These are phyloP conservation scores for Gryganskiella cystojenkinii DNA, from an alignment of 192 early-diverging fungal genomes.

Conservation along the genomic window DNA sequence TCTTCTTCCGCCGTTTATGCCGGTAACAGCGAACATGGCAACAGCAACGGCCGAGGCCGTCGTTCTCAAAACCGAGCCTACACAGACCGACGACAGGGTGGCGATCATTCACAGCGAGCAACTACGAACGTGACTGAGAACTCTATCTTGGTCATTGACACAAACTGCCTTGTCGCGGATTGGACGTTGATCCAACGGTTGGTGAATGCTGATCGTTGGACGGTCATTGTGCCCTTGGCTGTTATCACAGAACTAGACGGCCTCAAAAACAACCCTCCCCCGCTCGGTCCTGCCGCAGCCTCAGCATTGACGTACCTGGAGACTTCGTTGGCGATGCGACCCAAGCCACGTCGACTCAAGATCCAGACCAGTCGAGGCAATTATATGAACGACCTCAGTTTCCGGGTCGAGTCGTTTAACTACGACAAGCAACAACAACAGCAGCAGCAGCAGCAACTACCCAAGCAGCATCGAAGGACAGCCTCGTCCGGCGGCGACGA, in stretches of 20 bases:
- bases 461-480: slow-evolving; percentile 4
- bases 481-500: slow-evolving; percentile 13
- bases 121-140: slow-evolving; percentile 42
- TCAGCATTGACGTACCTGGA: slow-evolving; percentile 61
- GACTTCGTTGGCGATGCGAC: slow-evolving; percentile 39
- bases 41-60: slow-evolving; percentile 12
- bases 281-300: slow-evolving; percentile 58
- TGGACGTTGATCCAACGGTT: slow-evolving; percentile 56
- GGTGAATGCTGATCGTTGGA: slow-evolving; percentile 57
- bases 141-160: slow-evolving; percentile 63
- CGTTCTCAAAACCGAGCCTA: not conserved
- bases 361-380: slow-evolving; percentile 69
- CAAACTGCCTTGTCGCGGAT: slow-evolving; percentile 68
- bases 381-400: slow-evolving; percentile 63
- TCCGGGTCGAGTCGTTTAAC: slow-evolving; percentile 62
- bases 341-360: slow-evolving; percentile 52
- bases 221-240: slow-evolving; percentile 63
- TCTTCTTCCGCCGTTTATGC: not conserved
- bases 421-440: slow-evolving; percentile 51
- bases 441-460: slow-evolving; percentile 8
- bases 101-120: slow-evolving; percentile 13
- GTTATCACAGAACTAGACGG: slow-evolving; percentile 70
- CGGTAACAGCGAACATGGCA: not conserved
- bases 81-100: slow-evolving; percentile 7
- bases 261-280: slow-evolving; percentile 57